phyloP scores from a whole-genome alignment of 257 asterid genomes.

The Solanum microdontum region DNA sequence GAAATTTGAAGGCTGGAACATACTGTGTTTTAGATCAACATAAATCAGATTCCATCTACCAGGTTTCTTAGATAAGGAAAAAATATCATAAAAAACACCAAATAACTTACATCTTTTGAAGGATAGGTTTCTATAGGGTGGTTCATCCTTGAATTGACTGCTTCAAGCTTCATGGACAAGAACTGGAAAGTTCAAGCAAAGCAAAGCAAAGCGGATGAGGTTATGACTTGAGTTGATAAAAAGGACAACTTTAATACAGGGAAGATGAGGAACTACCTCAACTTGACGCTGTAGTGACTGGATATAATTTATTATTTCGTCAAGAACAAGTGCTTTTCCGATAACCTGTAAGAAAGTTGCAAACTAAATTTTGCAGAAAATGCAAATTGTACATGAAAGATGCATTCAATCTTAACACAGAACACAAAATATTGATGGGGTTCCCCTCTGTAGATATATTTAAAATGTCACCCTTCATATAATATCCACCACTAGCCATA shows the following conservation, averaged over 20 bases:
- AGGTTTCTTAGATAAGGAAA: background rate
- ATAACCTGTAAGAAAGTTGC: slow-evolving; percentile 37
- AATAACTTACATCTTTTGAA: slow-evolving; percentile 59
- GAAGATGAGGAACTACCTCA: slow-evolving; percentile 40
- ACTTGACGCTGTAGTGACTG: slow-evolving; percentile 89
- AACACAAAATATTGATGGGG: background rate
- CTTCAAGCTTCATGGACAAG: slow-evolving; percentile 96
- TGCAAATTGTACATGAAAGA: background rate
- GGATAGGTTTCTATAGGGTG: slow-evolving; percentile 50
- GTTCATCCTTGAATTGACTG: slow-evolving; percentile 63
- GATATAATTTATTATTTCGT: slow-evolving; percentile 80
- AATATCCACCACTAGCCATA: background rate
- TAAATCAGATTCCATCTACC: background rate
- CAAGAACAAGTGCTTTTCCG: slow-evolving; percentile 90
- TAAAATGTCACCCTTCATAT: background rate
- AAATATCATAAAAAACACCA: background rate
- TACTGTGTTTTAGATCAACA: background rate
- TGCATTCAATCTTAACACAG: background rate
- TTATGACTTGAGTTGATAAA: background rate
- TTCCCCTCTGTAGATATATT: background rate
- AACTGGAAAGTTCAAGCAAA: slow-evolving; percentile 32
- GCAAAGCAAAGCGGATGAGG: background rate
- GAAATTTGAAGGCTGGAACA: background rate
- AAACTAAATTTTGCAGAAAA: background rate
- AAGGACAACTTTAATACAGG: background rate